Evolutionary conservation across 768 basidiomycete genomes (phyloP).

Genomic region (Trametes sanguinea): DNA sequence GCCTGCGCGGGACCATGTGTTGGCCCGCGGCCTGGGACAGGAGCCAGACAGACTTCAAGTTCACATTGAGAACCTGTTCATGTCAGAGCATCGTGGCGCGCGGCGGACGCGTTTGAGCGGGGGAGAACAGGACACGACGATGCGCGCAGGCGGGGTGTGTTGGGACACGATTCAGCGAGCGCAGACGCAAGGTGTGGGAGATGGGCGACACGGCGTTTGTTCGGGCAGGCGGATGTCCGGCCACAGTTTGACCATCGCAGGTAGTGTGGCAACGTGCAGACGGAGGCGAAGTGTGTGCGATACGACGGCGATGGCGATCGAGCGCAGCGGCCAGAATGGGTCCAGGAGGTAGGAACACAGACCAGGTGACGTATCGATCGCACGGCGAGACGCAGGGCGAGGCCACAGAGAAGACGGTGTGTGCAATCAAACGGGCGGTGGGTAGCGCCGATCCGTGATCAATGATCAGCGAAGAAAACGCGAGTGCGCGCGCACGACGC

Average conservation of each 20-base stretch:
- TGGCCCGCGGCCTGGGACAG: conserved; percentile 84
- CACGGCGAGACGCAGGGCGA: conserved; percentile 10
- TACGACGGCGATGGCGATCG: conserved; percentile 10
- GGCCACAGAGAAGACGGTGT: conserved; percentile 4
- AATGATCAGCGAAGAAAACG: conserved; percentile 19
- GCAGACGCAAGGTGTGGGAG: neutral
- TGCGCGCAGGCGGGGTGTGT: neutral
- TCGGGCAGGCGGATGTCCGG: conserved; percentile 11
- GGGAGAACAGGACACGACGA: neutral
- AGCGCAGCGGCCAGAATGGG: neutral
- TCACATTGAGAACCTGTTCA: conserved; percentile 75
- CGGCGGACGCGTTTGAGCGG: neutral
- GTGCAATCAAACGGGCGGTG: neutral
- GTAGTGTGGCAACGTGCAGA: conserved; percentile 9
- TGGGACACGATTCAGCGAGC: neutral
- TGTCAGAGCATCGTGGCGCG: neutral
- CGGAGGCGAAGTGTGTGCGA: neutral
- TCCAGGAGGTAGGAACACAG: neutral
- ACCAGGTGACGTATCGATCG: conserved; percentile 20
- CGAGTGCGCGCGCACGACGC: neutral
- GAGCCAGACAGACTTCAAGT: conserved; percentile 86
- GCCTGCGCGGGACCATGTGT: conserved; percentile 79
- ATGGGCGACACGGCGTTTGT: conserved; percentile 12
- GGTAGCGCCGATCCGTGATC: conserved; percentile 19
- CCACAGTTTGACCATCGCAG: conserved; percentile 6